Evolutionary conservation across 2,329 filamentous ascomycete species (phyloP), one percentile per base, ranked within the genome.

Genomic region (Xylariaceae sp.): DNA sequence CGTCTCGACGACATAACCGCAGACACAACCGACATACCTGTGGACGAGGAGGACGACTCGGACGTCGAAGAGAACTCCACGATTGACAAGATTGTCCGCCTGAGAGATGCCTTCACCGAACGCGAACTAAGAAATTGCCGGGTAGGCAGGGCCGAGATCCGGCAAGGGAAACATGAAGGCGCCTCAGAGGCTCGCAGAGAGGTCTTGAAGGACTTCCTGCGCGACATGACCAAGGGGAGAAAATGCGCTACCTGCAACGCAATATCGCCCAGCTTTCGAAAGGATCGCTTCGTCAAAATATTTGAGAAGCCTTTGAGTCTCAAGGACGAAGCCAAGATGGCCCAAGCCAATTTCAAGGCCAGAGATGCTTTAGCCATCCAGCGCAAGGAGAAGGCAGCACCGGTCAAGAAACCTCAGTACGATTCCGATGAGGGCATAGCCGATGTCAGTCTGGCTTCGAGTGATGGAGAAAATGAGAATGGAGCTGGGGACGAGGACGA

Each of bases 271-370:
- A 68, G 70, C 2, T 96, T 86, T 60, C 80, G 90, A 48, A 95
- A 94, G 57, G 90, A 98, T 51, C 75, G 83, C 27, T 92, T 79
- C 50, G 83, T 89, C 53, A 98, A 96, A 60, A 88, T 98, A 34
- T 98, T 96, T 59, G 81, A 90, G 55, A 92, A 84, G 53, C 68
- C 83, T 2, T 64, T 95, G 36, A 75, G 71, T 29, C 61, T 71
- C 29, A 94, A 93, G 57, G 79, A 92, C 22, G 77, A 79, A 55
- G 72, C 77, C 26, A 78, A 81, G 41, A 94, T 94, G 83, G 72
- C 78, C 3, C 77, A 83, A 39, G 67, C 65, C 29, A 70, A 67
- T 32, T 75, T 88, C 53, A 80, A 78, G 47, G 67, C 76, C 22
- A 70, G 72, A 32, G 85, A 92, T 53, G 80, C 84, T 3, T 67